Conservation (phyloP, 75 land plant species). For the Chamaecyparis obtusa region DNA sequence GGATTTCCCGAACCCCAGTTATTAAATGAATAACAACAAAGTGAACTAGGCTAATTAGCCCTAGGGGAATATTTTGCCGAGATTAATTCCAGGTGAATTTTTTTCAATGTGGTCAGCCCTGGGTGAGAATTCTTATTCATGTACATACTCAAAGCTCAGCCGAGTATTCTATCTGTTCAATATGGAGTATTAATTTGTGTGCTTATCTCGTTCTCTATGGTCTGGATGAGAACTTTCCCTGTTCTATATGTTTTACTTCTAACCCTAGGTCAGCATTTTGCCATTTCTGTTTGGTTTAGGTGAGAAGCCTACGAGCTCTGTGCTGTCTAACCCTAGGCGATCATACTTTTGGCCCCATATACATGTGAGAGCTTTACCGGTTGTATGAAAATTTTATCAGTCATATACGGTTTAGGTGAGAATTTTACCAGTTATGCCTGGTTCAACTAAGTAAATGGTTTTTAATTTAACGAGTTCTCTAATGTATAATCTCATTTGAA, state of each 20-base stretch:
- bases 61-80: neutral
- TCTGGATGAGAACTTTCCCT: neutral
- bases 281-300: neutral
- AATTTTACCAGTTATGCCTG: neutral
- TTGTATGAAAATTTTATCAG: neutral
- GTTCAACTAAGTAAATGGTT: too few relatives aligned
- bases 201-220: neutral
- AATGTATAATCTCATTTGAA: too few relatives aligned
- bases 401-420: too few relatives aligned
- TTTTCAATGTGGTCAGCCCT: neutral
- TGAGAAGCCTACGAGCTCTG: neutral
- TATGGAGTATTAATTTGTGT: neutral
- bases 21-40: neutral
- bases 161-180: neutral
- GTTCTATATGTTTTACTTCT: neutral
- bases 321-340: neutral
- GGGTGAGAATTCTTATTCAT: neutral
- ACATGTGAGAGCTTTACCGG: neutral
- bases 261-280: neutral
- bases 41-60: neutral
- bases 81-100: neutral
- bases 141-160: neutral
- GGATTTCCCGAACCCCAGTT: neutral
- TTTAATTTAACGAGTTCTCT: too few relatives aligned
- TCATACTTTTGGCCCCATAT: neutral